Conservation (phyloP, 768 basidiomycete genomes). For the Obba rivulosa region DNA sequence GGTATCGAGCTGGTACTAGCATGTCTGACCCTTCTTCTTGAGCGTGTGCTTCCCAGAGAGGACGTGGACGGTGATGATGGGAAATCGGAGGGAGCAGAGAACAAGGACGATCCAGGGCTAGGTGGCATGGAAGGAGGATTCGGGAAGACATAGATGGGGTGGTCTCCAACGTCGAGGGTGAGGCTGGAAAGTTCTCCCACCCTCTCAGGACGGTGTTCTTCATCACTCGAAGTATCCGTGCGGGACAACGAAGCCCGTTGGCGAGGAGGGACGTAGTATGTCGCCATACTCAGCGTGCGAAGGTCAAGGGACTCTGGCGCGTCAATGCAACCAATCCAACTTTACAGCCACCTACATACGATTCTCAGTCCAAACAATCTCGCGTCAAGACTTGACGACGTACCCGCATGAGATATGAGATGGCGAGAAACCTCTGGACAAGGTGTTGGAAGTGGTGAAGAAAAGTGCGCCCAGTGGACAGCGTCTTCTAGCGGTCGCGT, state of each 20-base stretch:
- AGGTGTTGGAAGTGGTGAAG: too few species aligned
- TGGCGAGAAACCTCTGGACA: too few species aligned
- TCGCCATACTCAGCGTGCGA: slow-evolving; percentile 9
- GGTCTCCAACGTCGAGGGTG: slow-evolving; percentile 5
- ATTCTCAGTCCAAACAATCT: too few species aligned
- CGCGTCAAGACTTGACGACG: too few species aligned
- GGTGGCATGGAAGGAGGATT: slow-evolving; percentile 18
- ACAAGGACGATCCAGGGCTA: slow-evolving; percentile 17
- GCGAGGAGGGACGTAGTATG: slow-evolving; percentile 14
- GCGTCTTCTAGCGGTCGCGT: too few species aligned
- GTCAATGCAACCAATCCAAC: too few species aligned
- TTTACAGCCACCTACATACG: too few species aligned
- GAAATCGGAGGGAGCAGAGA: slow-evolving; percentile 16
- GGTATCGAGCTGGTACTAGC: background rate
- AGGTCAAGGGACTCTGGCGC: too few species aligned
- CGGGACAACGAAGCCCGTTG: background rate
- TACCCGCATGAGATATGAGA: too few species aligned
- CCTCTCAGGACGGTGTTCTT: background rate
- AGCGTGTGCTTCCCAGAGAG: slow-evolving; percentile 3
- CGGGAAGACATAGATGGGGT: slow-evolving; percentile 23
- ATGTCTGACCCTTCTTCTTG: background rate
- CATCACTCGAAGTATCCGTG: background rate
- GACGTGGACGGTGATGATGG: background rate
- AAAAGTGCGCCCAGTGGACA: too few species aligned
- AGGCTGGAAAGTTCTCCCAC: background rate